A percentile compares a stretch with the other conserved stretches of the same genome.
Conservation (phyloP, 768 basidiomycete species). For the Rhodotorula sphaerocarpa region DNA sequence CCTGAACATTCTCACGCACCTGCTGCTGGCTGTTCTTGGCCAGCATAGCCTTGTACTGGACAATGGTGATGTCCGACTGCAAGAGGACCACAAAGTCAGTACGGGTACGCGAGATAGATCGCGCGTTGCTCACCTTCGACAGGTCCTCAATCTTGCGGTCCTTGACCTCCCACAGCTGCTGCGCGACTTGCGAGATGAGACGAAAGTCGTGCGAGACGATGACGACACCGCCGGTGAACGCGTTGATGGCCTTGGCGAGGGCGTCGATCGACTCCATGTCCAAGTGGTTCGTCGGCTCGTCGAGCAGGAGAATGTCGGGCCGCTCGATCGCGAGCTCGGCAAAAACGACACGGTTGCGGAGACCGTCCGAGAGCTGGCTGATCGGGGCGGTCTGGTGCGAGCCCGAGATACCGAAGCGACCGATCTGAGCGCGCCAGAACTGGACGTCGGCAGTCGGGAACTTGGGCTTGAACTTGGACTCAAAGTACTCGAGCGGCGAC, state of each 20-base stretch:
- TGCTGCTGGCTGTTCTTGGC: background rate
- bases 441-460: constrained; percentile 90
- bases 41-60: background rate
- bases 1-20: background rate
- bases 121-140: constrained; percentile 53
- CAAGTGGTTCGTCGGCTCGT: constrained; percentile 94
- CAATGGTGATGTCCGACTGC: background rate
- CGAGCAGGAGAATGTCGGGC: constrained; percentile 61
- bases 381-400: constrained; percentile 89
- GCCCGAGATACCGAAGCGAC: constrained; percentile 90
- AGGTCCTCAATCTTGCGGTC: constrained; percentile 86
- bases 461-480: constrained; percentile 64
- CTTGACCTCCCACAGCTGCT: constrained; percentile 98
- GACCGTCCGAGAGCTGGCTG: constrained; percentile 86
- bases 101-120: too few species aligned
- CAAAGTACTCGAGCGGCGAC: constrained; percentile 89
- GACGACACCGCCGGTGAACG: constrained; percentile 94
- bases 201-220: constrained; percentile 99
- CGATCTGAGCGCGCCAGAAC: constrained; percentile 90
- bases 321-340: constrained; percentile 95
- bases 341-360: constrained; percentile 92
- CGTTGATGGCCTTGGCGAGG: constrained; percentile 87
- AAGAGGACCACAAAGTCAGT: background rate
- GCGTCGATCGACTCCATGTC: constrained; percentile 98
- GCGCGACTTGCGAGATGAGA: constrained; percentile 92